These are phyloP conservation scores for Fusarium hostae DNA, from an alignment of 2,329 filamentous ascomycete genomes.

Conservation along the genomic window DNA sequence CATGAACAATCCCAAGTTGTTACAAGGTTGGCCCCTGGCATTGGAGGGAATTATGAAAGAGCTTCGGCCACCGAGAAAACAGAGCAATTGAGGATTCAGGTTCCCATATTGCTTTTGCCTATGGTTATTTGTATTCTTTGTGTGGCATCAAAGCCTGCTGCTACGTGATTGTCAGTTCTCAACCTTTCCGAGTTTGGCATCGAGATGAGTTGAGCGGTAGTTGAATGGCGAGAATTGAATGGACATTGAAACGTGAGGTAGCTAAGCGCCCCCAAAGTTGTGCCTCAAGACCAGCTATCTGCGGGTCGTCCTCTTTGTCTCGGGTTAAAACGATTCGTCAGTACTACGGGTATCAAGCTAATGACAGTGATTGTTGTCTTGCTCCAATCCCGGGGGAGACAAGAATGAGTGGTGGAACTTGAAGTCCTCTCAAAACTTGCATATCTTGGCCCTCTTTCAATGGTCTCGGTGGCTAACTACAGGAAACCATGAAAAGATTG, in stretches of 20 bases:
- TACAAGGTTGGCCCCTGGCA: constrained; percentile 26
- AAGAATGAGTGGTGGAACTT: constrained; percentile 15
- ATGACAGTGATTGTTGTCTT: constrained; percentile 4
- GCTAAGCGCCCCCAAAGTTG: constrained; percentile 1
- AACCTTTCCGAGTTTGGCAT: constrained; percentile 1
- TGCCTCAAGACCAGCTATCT: neutral
- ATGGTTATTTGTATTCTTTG: neutral
- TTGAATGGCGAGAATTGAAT: constrained; percentile 23
- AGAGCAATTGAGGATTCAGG: neutral
- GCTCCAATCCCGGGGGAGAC: constrained; percentile 21
- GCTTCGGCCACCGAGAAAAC: constrained; percentile 14
- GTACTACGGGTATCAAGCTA: constrained; percentile 6
- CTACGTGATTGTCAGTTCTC: neutral
- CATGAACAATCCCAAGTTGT: constrained; percentile 10
- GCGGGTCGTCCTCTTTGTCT: constrained; percentile 35
- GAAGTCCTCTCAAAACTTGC: neutral
- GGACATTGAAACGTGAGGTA: constrained; percentile 16
- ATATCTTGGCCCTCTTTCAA: constrained; percentile 1
- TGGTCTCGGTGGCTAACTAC: constrained; percentile 12
- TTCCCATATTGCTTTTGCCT: constrained; percentile 21
- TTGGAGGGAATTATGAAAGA: constrained; percentile 11
- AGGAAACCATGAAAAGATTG: constrained; percentile 20
- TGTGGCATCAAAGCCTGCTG: constrained; percentile 3
- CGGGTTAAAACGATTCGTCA: constrained; percentile 22
- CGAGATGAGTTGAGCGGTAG: constrained; percentile 21